These are phyloP conservation scores for Farysia itapuensis DNA, from an alignment of 1,284 basidiomycete species.

Conservation along the genomic window DNA sequence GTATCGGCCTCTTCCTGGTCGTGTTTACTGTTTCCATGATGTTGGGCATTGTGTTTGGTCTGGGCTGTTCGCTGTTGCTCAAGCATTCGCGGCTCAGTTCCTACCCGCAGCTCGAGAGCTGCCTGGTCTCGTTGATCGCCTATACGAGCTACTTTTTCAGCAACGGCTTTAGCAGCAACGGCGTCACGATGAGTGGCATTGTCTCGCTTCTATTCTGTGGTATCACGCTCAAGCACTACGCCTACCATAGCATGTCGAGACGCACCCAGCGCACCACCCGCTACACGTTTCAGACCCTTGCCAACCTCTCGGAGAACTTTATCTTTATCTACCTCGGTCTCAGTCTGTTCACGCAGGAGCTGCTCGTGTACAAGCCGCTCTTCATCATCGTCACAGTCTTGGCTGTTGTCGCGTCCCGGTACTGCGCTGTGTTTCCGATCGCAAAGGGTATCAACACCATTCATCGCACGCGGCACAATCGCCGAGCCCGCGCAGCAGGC, in stretches of 20 bases:
- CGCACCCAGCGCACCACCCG: slow-evolving; percentile 93
- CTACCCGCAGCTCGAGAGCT: slow-evolving; percentile 83
- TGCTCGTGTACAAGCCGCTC: slow-evolving; percentile 89
- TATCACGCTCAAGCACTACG: slow-evolving; percentile 98
- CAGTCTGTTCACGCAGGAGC: slow-evolving; percentile 85
- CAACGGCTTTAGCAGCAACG: too few relatives aligned
- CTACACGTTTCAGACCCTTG: slow-evolving; percentile 66
- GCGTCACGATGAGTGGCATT: slow-evolving; percentile 91
- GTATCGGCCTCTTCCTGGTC: slow-evolving; percentile 91
- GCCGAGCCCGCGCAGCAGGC: slow-evolving; percentile 23
- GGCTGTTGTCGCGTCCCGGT: slow-evolving; percentile 89
- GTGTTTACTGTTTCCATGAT: slow-evolving; percentile 93
- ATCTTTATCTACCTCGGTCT: slow-evolving; percentile 99
- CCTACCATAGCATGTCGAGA: slow-evolving; percentile 97
- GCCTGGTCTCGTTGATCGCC: slow-evolving; percentile 87
- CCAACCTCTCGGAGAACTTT: slow-evolving; percentile 87
- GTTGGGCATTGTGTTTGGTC: slow-evolving; percentile 85
- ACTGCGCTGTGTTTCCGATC: slow-evolving; percentile 94
- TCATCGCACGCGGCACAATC: slow-evolving; percentile 79
- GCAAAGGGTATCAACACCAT: slow-evolving; percentile 88
- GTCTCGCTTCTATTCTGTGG: slow-evolving; percentile 97
- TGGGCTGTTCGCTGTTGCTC: slow-evolving; percentile 84
- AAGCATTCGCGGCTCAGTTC: slow-evolving; percentile 87
- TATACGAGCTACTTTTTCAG: slow-evolving; percentile 97
- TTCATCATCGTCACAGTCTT: slow-evolving; percentile 72